Evolutionary conservation across 1,284 basidiomycete genomes (phyloP), one percentile per base, ranked within the genome.

Genomic region (Lentinus polychrous): DNA sequence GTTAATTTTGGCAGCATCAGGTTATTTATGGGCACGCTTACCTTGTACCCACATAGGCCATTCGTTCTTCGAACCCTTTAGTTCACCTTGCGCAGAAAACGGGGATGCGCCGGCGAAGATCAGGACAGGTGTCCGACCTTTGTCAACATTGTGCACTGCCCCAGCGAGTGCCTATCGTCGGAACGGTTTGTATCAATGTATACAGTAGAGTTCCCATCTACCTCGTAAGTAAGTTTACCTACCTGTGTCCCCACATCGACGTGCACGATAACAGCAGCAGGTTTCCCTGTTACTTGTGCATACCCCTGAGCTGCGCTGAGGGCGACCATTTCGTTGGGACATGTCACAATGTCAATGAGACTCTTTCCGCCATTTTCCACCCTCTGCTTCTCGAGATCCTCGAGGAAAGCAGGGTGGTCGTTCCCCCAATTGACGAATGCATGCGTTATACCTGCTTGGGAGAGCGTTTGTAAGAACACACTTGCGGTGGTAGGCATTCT

Each of bases 341-440:
- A 82, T 3, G 79, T 86, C 27, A 86, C 65, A 50, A 87, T 74
- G 48, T 69, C 60, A 17, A 74, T 68, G 2, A 61, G 50, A 5
- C 75, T 74, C 36, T 66, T 60, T 3, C 71, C 71, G 7, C 54
- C 57, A 24, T 65, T 51, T 11, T 63, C 65, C 22, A 64, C 58
- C 1, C 78, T 71, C 55, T 82, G 78, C 20, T 78, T 67, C 52
- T 76, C 73, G 14, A 85, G 69, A 33, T 86, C 84, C 57, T 86
- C 85, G 18, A 86, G 67, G 15, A 87, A 61, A 0, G 78, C 81
- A 1, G 83, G 82, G 56, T 86, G 84, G 55, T 86, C 83, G 0
- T 81, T 83, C 1, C 83, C 83, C 80, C 83, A 86, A 64, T 87
- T 86, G 18, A 79, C 82, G 56, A 86, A 87, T 11, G 73, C 76